phyloP scores from a whole-genome alignment of 1,139 yeast species.

The Schwanniomyces etchellsii region DNA sequence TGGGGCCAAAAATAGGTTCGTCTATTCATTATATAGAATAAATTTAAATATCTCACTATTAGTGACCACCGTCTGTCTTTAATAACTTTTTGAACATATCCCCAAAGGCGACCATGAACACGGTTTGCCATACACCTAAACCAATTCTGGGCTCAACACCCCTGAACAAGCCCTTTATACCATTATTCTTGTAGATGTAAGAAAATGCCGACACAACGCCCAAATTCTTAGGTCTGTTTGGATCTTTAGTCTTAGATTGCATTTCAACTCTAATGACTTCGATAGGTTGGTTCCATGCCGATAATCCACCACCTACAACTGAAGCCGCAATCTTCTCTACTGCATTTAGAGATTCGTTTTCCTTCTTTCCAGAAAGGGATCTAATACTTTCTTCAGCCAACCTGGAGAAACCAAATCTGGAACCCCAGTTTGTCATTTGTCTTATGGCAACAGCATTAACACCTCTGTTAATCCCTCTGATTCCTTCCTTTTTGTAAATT shows the following conservation, averaged over 20 bases:
- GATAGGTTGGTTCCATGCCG: slow-evolving; percentile 99
- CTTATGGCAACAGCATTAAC: slow-evolving; percentile 99
- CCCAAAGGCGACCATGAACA: slow-evolving; percentile 98
- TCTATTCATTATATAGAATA: slow-evolving; percentile 2
- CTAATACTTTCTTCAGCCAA: slow-evolving; percentile 85
- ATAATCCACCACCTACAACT: slow-evolving; percentile 91
- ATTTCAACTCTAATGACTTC: slow-evolving; percentile 96
- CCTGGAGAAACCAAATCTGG: slow-evolving; percentile 89
- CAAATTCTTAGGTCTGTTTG: slow-evolving; percentile 90
- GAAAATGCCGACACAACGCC: slow-evolving; percentile 73
- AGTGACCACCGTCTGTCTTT: slow-evolving; percentile 42
- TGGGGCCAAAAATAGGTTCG: slow-evolving; percentile 43
- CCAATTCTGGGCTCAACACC: slow-evolving; percentile 98
- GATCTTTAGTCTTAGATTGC: slow-evolving; percentile 91
- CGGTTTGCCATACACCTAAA: slow-evolving; percentile 96
- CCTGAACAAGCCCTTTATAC: slow-evolving; percentile 85
- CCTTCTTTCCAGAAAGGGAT: slow-evolving; percentile 52
- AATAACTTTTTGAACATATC: slow-evolving; percentile 58
- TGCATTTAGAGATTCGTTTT: slow-evolving; percentile 61
- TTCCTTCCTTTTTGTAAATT: slow-evolving; percentile 79
- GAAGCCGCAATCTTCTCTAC: slow-evolving; percentile 82
- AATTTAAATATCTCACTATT: slow-evolving; percentile 5
- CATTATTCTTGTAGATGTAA: slow-evolving; percentile 78
- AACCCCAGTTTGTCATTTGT: slow-evolving; percentile 99
- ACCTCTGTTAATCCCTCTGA: slow-evolving; percentile 92